Percentiles rank a stretch among this genome's conserved stretches.
Conservation (phyloP, 2,329 filamentous ascomycete species). For the Cytospora piceae region DNA sequence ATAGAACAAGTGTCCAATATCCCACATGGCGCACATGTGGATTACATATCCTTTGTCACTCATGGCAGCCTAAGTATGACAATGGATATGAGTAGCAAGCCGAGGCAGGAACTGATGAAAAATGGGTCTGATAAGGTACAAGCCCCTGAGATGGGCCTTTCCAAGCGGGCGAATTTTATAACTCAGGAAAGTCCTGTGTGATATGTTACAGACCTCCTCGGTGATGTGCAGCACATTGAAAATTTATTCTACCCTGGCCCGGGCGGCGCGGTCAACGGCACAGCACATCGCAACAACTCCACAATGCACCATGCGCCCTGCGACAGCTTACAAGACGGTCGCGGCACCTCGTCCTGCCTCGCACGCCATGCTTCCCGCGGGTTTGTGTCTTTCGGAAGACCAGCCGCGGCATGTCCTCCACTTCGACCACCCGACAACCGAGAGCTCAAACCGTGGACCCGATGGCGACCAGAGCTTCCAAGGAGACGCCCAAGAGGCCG, state of each 20-base stretch:
- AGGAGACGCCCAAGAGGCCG: neutral
- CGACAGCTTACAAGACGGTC: neutral
- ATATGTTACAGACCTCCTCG: neutral
- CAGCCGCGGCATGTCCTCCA: neutral
- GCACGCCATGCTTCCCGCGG: neutral
- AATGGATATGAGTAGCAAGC: neutral
- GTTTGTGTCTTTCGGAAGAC: neutral
- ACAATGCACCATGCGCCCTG: neutral
- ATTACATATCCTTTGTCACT: neutral
- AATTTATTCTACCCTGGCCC: neutral
- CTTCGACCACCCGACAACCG: neutral
- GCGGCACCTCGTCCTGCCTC: neutral
- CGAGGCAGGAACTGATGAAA: neutral
- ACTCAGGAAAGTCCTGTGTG: neutral
- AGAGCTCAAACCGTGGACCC: neutral
- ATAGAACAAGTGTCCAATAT: neutral
- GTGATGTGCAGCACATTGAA: neutral
- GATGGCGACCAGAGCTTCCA: neutral
- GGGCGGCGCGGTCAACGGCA: neutral
- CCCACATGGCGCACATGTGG: too few relatives aligned
- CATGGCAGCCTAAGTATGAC: neutral
- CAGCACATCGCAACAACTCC: neutral
- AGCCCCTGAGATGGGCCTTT: neutral
- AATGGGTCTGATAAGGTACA: neutral
- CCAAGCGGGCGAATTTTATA: neutral